Conservation (phyloP, 148 eudicot genomes). For the Amaranthus cruentus region DNA sequence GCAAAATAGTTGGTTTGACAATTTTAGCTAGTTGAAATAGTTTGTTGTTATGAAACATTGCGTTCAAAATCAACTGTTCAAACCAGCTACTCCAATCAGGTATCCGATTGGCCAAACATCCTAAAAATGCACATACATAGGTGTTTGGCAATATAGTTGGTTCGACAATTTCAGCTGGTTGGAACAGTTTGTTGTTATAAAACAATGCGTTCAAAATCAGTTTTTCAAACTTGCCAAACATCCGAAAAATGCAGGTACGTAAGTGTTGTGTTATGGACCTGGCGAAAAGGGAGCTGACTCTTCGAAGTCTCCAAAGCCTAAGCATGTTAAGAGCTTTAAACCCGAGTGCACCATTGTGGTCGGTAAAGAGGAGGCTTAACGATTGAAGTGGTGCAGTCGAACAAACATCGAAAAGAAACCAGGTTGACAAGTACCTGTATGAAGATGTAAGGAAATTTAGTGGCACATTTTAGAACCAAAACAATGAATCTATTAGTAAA, state of each 20-base stretch:
- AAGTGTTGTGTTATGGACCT: slow-evolving; percentile 39
- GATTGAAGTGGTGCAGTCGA: slow-evolving; percentile 83
- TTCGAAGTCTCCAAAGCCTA: slow-evolving; percentile 83
- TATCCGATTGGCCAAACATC: too few species aligned
- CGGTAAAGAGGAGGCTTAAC: slow-evolving; percentile 51
- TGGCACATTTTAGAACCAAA: neutral
- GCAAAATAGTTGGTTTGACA: neutral
- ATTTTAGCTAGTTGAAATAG: too few species aligned
- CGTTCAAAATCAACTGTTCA: too few species aligned
- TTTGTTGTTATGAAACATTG: too few species aligned
- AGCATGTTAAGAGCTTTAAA: slow-evolving; percentile 82
- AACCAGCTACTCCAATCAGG: too few species aligned
- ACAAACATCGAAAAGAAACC: slow-evolving; percentile 82
- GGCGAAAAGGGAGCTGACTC: slow-evolving; percentile 91
- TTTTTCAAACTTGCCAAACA: too few species aligned
- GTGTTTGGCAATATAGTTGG: too few species aligned
- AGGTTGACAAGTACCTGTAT: slow-evolving; percentile 75
- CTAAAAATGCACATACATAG: too few species aligned
- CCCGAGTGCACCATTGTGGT: slow-evolving; percentile 54
- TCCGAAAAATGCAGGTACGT: too few species aligned
- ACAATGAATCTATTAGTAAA: neutral
- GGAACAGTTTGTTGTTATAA: too few species aligned
- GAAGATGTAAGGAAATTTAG: neutral
- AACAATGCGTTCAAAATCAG: too few species aligned
- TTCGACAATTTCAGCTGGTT: too few species aligned